Evolutionary conservation across 2,329 filamentous ascomycete genomes (phyloP).

Genomic region (Ceratocystis papillata): DNA sequence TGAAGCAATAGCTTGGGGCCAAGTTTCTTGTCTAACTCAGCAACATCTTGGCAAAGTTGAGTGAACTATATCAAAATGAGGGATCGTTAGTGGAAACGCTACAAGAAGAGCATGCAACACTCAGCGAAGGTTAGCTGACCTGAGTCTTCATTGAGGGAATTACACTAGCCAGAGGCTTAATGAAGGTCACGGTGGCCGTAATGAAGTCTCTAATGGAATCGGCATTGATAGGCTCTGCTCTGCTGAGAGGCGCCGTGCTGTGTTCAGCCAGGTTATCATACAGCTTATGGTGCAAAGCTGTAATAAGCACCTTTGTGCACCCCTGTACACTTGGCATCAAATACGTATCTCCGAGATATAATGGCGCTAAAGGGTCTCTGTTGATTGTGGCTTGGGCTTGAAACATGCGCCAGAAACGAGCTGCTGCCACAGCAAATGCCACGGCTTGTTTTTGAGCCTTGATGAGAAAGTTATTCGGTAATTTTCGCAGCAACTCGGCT

Average conservation of each 20-base stretch:
- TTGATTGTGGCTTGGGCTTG: conserved; percentile 29
- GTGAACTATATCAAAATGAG: background rate
- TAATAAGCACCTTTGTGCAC: conserved; percentile 30
- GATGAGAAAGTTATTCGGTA: conserved; percentile 33
- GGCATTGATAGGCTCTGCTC: conserved; percentile 30
- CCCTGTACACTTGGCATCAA: conserved; percentile 26
- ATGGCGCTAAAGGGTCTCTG: conserved; percentile 27
- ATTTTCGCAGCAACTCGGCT: conserved; percentile 30
- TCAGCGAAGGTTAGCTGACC: conserved; percentile 12
- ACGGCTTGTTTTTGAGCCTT: conserved; percentile 35
- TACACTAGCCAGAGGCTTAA: conserved; percentile 30
- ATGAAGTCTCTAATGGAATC: conserved; percentile 31
- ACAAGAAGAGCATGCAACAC: background rate
- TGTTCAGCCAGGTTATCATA: conserved; percentile 32
- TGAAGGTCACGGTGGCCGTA: conserved; percentile 31
- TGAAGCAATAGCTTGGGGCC: conserved; percentile 6
- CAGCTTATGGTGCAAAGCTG: conserved; percentile 32
- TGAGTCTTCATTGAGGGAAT: conserved; percentile 26
- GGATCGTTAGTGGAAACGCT: background rate
- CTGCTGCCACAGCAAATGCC: conserved; percentile 33
- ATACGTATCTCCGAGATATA: conserved; percentile 23
- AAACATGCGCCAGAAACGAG: conserved; percentile 33
- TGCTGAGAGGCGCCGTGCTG: conserved; percentile 34
- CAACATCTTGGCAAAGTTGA: conserved; percentile 16
- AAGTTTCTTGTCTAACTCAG: conserved; percentile 14